These are phyloP conservation scores for Kurtzmaniella quercitrusa DNA, from an alignment of 1,139 yeast species.

Conservation along the genomic window DNA sequence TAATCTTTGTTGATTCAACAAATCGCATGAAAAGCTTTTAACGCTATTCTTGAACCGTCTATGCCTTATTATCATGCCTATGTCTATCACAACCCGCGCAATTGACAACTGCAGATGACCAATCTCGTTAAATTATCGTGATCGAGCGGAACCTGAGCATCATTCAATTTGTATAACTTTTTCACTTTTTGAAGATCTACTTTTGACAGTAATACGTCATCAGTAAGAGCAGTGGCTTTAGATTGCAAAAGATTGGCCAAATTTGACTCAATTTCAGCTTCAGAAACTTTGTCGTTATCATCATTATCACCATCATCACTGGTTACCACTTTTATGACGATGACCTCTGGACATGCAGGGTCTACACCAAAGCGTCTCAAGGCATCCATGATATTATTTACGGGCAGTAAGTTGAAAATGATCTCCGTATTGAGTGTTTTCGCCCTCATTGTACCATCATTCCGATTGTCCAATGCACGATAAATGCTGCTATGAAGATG, in stretches of 20 bases:
- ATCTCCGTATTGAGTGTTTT: slow-evolving; percentile 42
- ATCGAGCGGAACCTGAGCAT: slow-evolving; percentile 18
- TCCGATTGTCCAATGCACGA: slow-evolving; percentile 29
- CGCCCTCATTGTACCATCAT: slow-evolving; percentile 29
- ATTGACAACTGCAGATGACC: slow-evolving; percentile 36
- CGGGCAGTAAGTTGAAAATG: slow-evolving; percentile 38
- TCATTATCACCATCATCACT: slow-evolving; percentile 7
- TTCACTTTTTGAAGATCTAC: slow-evolving; percentile 30
- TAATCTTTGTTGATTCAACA: too few species aligned
- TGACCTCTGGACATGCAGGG: slow-evolving; percentile 21
- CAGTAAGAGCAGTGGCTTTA: slow-evolving; percentile 16
- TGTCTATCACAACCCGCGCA: slow-evolving; percentile 25
- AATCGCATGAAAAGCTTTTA: too few species aligned
- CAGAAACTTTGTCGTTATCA: slow-evolving; percentile 8
- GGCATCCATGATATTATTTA: slow-evolving; percentile 43
- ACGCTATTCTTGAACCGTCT: too few species aligned
- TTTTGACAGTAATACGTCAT: slow-evolving; percentile 18
- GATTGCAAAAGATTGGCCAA: slow-evolving; percentile 16
- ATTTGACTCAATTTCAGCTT: slow-evolving; percentile 11
- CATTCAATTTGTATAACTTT: slow-evolving; percentile 38
- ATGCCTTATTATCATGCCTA: too few species aligned
- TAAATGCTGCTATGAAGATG: slow-evolving; percentile 33
- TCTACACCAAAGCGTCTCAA: slow-evolving; percentile 41
- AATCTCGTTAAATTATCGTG: slow-evolving; percentile 30
- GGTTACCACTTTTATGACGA: slow-evolving; percentile 30